Evolutionary conservation across 495 filamentous ascomycete genomes (phyloP).

Genomic region (Aspergillus sclerotioniger): DNA sequence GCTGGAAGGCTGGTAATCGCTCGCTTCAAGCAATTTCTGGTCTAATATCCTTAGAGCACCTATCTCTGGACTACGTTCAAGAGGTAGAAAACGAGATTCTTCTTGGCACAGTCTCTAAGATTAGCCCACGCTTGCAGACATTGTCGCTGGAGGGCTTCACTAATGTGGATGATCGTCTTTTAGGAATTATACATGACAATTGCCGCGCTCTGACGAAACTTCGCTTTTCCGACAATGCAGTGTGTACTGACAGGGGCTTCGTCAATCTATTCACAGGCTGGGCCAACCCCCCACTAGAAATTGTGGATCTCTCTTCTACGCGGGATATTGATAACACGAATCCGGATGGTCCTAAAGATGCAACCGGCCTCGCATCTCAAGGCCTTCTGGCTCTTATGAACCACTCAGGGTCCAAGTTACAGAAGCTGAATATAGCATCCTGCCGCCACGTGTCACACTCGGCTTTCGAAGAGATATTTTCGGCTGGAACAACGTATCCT

Average conservation of each 20-base stretch:
- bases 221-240: constrained; percentile 69
- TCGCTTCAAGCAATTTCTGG: constrained; percentile 52
- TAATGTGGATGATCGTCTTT: constrained; percentile 57
- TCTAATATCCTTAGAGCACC: constrained; percentile 61
- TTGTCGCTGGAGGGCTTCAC: constrained; percentile 66
- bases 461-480: constrained; percentile 71
- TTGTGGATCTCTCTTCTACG: constrained; percentile 69
- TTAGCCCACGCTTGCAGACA: constrained; percentile 64
- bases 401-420: constrained; percentile 68
- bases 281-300: constrained; percentile 65
- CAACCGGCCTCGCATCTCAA: constrained; percentile 65
- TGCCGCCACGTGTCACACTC: constrained; percentile 72
- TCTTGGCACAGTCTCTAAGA: constrained; percentile 52
- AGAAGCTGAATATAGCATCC: constrained; percentile 66
- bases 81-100: constrained; percentile 56
- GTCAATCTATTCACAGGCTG: constrained; percentile 68
- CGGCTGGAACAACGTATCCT: constrained; percentile 57
- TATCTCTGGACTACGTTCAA: constrained; percentile 64
- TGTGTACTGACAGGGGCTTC: constrained; percentile 71
- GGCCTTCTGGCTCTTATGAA: constrained; percentile 78
- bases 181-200: constrained; percentile 62
- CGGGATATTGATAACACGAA: constrained; percentile 72
- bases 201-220: constrained; percentile 71
- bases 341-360: constrained; percentile 53
- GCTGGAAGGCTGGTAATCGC: constrained; percentile 48